Evolutionary conservation across 768 basidiomycete genomes (phyloP).

Genomic region (Coprinopsis cinerea): DNA sequence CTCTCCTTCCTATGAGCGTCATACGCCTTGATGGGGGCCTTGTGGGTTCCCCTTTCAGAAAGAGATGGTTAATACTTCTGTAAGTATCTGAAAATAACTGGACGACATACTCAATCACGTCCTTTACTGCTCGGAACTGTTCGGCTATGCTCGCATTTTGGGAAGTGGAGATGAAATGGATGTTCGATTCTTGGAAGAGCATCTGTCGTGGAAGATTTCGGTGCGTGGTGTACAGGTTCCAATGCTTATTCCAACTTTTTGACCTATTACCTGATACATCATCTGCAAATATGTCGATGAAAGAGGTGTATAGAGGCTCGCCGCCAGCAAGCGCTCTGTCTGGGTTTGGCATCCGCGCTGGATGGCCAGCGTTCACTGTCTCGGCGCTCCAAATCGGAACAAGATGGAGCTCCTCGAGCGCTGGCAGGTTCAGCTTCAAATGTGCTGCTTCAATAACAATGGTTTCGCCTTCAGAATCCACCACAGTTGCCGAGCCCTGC

Average conservation of each 20-base stretch:
- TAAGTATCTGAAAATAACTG: background rate
- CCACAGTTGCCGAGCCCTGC: slow-evolving; percentile 9
- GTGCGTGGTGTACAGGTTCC: slow-evolving; percentile 33
- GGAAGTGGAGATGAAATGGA: slow-evolving; percentile 35
- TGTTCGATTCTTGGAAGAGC: slow-evolving; percentile 30
- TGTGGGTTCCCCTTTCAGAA: slow-evolving; percentile 24
- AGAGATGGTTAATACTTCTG: background rate
- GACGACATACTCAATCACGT: slow-evolving; percentile 25
- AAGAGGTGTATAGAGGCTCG: slow-evolving; percentile 25
- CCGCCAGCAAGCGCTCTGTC: slow-evolving; percentile 24
- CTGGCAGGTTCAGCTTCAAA: slow-evolving; percentile 17
- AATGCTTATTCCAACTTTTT: slow-evolving; percentile 43
- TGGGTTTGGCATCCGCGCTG: slow-evolving; percentile 27
- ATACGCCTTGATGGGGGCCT: slow-evolving; percentile 24
- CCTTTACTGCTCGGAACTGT: slow-evolving; percentile 29
- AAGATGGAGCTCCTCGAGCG: slow-evolving; percentile 13
- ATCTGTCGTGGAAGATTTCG: slow-evolving; percentile 28
- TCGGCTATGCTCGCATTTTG: slow-evolving; percentile 29
- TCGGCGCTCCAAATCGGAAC: slow-evolving; percentile 18
- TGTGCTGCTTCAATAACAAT: slow-evolving; percentile 13
- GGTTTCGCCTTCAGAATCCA: slow-evolving; percentile 11
- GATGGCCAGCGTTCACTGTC: slow-evolving; percentile 16
- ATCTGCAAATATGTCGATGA: slow-evolving; percentile 30
- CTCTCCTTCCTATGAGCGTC: slow-evolving; percentile 20
- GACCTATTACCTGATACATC: slow-evolving; percentile 39